Conservation (phyloP, 306 rosid species). For the Cajanus cajan region DNA sequence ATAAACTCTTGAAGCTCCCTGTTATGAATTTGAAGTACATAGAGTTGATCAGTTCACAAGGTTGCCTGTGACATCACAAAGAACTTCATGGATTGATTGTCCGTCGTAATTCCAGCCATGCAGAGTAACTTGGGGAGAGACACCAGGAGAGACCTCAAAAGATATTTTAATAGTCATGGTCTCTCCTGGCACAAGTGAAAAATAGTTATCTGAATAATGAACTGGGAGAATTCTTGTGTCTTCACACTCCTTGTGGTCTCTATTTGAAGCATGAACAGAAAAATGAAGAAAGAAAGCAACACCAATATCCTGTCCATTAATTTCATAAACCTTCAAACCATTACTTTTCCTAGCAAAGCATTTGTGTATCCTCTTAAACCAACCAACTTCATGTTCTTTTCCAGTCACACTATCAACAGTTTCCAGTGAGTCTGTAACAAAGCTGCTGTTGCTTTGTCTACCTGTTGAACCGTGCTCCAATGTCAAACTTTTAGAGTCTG, state of each 20-base stretch:
- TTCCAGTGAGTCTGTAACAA: conserved; percentile 30
- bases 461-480: conserved; percentile 38
- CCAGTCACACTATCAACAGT: conserved; percentile 23
- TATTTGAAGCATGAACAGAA: conserved; percentile 64
- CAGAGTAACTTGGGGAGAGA: conserved; percentile 64
- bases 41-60: conserved; percentile 7
- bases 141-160: conserved; percentile 67
- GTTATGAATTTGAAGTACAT: background rate
- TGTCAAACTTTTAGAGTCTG: conserved; percentile 43
- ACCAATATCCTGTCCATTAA: conserved; percentile 56
- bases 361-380: conserved; percentile 55
- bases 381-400: conserved; percentile 40
- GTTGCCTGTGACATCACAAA: conserved; percentile 19
- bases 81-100: conserved; percentile 39
- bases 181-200: conserved; percentile 92
- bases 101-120: conserved; percentile 74
- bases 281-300: conserved; percentile 95
- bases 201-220: conserved; percentile 94
- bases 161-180: conserved; percentile 56
- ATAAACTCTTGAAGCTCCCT: background rate
- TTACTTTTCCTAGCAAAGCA: conserved; percentile 32
- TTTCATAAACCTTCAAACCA: conserved; percentile 53
- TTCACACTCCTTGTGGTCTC: conserved; percentile 57
- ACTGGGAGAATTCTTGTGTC: conserved; percentile 91
- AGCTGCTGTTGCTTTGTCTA: conserved; percentile 37